Conservation (phyloP, 2,329 filamentous ascomycete genomes). For the Cordyceps tenuipes region DNA sequence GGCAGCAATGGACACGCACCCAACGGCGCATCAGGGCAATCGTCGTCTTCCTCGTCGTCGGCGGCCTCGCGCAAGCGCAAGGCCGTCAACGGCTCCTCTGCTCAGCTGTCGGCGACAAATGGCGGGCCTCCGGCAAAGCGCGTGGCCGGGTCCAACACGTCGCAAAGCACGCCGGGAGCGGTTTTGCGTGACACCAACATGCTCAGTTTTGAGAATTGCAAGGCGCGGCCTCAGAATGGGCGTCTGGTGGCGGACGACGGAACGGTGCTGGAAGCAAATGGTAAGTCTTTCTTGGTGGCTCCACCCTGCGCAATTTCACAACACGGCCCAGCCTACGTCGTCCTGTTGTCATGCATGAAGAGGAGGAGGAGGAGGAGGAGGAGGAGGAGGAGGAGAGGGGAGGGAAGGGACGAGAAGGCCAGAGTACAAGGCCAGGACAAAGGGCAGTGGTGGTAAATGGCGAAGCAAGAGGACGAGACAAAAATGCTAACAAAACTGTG, state of each 20-base stretch:
- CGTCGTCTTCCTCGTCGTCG: slow-evolving; percentile 22
- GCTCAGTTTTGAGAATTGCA: slow-evolving; percentile 73
- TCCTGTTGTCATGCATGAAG: not conserved
- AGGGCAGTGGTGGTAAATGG: no score
- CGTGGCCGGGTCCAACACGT: slow-evolving; percentile 20
- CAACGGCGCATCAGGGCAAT: slow-evolving; percentile 40
- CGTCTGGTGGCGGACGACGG: slow-evolving; percentile 86
- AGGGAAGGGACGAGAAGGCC: not conserved
- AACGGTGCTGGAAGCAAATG: slow-evolving; percentile 73
- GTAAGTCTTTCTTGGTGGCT: slow-evolving; percentile 39
- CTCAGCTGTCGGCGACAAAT: slow-evolving; percentile 6
- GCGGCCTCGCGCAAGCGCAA: slow-evolving; percentile 75
- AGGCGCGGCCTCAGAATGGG: slow-evolving; percentile 61
- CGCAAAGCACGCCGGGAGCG: slow-evolving; percentile 33
- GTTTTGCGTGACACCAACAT: slow-evolving; percentile 65
- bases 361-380: no score
- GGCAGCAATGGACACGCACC: slow-evolving; percentile 17
- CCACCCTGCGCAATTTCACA: slow-evolving; percentile 15
- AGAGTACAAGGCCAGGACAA: not conserved
- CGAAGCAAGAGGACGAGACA: no score
- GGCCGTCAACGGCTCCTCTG: slow-evolving; percentile 39
- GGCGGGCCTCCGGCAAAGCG: slow-evolving; percentile 12
- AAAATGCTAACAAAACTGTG: not conserved
- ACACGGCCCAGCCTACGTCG: not conserved
- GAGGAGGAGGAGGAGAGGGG: no score